Evolutionary conservation across 129 eudicot genomes (phyloP).

Genomic region (Flaveria robusta): DNA sequence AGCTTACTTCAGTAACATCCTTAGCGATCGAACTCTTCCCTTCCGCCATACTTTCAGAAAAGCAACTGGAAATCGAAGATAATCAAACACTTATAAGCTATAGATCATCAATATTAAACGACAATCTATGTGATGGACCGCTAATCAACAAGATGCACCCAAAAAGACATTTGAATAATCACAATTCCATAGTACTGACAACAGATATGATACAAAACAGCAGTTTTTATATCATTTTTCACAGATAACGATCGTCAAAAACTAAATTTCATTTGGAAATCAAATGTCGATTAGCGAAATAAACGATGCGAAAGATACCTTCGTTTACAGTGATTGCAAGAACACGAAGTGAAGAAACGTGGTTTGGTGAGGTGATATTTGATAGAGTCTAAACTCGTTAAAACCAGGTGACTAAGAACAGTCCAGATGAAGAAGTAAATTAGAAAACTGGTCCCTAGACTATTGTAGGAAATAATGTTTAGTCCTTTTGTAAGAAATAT

Average conservation of each 20-base stretch:
- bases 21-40: slow-evolving; percentile 62
- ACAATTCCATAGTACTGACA: background rate
- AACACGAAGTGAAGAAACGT: background rate
- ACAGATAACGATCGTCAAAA: too few species aligned
- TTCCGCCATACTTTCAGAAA: slow-evolving; percentile 48
- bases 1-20: slow-evolving; percentile 82
- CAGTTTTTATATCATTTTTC: too few species aligned
- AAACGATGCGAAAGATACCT: slow-evolving; percentile 14
- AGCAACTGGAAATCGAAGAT: background rate
- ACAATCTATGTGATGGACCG: slow-evolving; percentile 24
- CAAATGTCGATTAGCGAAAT: slow-evolving; percentile 18
- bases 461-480: background rate
- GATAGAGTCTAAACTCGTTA: background rate
- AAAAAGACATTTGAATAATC: background rate
- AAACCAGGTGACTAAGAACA: background rate
- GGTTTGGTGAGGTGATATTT: background rate
- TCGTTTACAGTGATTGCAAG: background rate
- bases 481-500: background rate
- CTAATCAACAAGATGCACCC: background rate
- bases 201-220: background rate
- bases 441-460: background rate
- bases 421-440: background rate
- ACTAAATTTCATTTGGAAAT: too few species aligned
- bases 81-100: slow-evolving; percentile 13
- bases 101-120: background rate